These are phyloP conservation scores for Sclerospora graminicola DNA, from an alignment of 352 stramenopile species.

Conservation along the genomic window DNA sequence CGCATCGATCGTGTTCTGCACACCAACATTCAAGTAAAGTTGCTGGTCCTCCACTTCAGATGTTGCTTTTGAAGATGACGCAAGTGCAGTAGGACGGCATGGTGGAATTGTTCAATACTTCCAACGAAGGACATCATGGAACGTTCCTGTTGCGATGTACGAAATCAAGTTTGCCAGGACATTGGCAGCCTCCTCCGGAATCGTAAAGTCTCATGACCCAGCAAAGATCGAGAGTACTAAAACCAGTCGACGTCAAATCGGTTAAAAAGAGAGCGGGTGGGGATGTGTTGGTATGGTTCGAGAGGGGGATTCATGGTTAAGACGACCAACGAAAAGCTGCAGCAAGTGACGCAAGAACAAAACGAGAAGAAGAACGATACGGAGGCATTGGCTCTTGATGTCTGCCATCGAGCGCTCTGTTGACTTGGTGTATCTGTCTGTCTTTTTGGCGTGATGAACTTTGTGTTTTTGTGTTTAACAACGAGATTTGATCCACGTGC, in stretches of 20 bases:
- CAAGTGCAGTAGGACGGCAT: constrained; percentile 79
- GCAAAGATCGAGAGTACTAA: constrained; percentile 90
- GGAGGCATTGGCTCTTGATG: too few species aligned
- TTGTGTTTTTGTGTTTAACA: too few species aligned
- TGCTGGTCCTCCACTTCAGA: constrained; percentile 91
- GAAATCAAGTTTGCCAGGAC: constrained; percentile 49
- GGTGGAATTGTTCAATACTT: constrained; percentile 83
- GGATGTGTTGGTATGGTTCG: constrained; percentile 96
- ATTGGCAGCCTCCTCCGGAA: constrained; percentile 35
- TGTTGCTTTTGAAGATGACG: constrained; percentile 78
- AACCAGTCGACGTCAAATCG: constrained; percentile 99
- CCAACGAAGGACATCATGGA: constrained; percentile 73
- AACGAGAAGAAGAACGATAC: too few species aligned
- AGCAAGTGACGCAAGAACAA: too few species aligned
- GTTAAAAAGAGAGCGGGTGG: constrained; percentile 99
- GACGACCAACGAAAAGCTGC: too few species aligned
- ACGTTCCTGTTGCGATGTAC: constrained; percentile 56
- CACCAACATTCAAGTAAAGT: constrained; percentile 96
- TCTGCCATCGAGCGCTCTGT: too few species aligned
- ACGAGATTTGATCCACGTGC: too few species aligned
- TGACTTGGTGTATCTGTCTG: too few species aligned
- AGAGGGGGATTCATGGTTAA: constrained; percentile 99
- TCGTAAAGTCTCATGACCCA: constrained; percentile 65
- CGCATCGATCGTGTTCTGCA: constrained; percentile 97
- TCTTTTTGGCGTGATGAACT: too few species aligned